Base-by-base conservation (phyloP, 2,329 filamentous ascomycete species). In the Penicillium sp. region DNA sequence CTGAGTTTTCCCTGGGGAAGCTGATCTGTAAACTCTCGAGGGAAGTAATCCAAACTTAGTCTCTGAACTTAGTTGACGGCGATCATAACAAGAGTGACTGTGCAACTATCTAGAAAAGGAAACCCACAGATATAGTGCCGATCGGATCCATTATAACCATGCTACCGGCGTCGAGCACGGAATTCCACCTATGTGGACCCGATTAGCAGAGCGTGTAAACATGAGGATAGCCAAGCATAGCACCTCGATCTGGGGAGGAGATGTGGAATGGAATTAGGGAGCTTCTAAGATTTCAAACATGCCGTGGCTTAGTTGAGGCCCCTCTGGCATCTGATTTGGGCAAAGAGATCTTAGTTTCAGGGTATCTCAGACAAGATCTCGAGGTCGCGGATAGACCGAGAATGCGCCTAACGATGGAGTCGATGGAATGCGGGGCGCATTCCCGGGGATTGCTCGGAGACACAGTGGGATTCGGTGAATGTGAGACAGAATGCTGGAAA, bases 371-470 rank as follows among this genome's bases (percentile, higher is more conserved):
- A 51, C 27, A 31, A 37, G 8, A 61, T 35, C 54, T 51, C 43
- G 37, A 27, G 33, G 19, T 47, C 38, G 37, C 42, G 21, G 48
- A 19, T 38, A 49, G 37, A 25, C 35, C 41, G 38, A 35, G 61
- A 65, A 65, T 66, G 58, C 48, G 31, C 35, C 55, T 57, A 40
- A 50, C 13, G 33, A n/a, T 38, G 52, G 7, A 17, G 21, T 17
- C n/a, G 35, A 17, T 55, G 65, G 67, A 69, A 69, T 67, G 67
- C 21, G 37, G 40, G 53, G 29, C 40, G 25, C 66, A 66, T 69
- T 63, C 63, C n/a, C 56, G 8, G 15, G 12, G 31, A 51, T 62
- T 25, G 17, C 58, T 46, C 25, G 38, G 59, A 53, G 46, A 56
- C 41, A 31, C 23, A 12, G 48, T 29, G 51, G 27, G 55, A 52